phyloP scores from a whole-genome alignment of 805 yeast species.

The Sugiyamaella americana region DNA sequence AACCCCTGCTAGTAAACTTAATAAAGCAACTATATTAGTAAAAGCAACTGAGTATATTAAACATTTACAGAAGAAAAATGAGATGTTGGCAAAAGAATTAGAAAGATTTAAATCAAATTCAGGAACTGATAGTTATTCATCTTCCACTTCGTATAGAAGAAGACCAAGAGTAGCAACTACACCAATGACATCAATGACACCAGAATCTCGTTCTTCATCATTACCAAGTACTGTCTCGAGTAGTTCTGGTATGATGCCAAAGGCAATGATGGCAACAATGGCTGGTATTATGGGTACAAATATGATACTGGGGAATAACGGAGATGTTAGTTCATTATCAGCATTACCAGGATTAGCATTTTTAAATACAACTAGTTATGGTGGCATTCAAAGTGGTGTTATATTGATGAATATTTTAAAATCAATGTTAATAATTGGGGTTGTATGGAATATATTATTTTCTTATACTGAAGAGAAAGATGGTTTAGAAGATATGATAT shows the following conservation, averaged over 20 bases:
- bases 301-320: slow-evolving; percentile 21
- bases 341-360: slow-evolving; percentile 25
- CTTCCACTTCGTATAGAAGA: not conserved
- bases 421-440: slow-evolving; percentile 25
- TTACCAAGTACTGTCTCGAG: not conserved
- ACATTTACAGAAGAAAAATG: slow-evolving; percentile 60
- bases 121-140: not conserved
- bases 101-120: slow-evolving; percentile 34
- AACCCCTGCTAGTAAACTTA: slow-evolving; percentile 66
- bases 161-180: not conserved
- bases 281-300: slow-evolving; percentile 34
- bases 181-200: not conserved
- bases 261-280: slow-evolving; percentile 33
- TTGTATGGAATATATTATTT: slow-evolving; percentile 14
- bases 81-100: slow-evolving; percentile 46
- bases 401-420: slow-evolving; percentile 19
- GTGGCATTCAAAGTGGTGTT: slow-evolving; percentile 4
- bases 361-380: slow-evolving; percentile 7
- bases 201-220: not conserved
- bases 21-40: slow-evolving; percentile 70
- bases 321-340: slow-evolving; percentile 27
- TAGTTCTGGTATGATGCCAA: slow-evolving; percentile 18
- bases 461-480: not conserved
- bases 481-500: not conserved
- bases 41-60: slow-evolving; percentile 77